These are phyloP conservation scores for Claviceps maximensis DNA, from an alignment of 2,329 filamentous ascomycete species.

Conservation along the genomic window DNA sequence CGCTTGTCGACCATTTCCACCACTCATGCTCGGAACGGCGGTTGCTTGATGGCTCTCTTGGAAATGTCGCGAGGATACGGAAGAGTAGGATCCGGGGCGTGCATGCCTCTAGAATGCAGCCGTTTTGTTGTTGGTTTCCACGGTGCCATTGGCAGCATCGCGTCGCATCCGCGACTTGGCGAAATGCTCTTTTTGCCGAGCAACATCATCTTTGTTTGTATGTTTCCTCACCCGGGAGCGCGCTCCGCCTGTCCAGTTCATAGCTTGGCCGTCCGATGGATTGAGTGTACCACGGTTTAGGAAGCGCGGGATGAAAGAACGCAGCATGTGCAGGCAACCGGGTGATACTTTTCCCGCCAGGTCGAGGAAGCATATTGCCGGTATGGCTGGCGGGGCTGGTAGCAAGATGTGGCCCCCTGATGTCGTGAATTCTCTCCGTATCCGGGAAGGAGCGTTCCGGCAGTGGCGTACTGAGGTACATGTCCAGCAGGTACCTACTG, in stretches of 20 bases:
- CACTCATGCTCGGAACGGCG: not conserved
- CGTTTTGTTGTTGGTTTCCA: not conserved
- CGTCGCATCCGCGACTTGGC: slow-evolving; percentile 19
- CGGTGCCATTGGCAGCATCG: not conserved
- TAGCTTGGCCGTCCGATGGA: slow-evolving; percentile 9
- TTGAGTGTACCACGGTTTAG: not conserved
- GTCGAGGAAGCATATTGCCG: not conserved
- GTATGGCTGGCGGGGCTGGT: not conserved
- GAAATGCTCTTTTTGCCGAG: slow-evolving; percentile 26
- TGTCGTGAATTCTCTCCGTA: not conserved
- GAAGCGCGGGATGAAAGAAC: not conserved
- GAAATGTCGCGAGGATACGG: not conserved
- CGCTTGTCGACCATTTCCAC: not conserved
- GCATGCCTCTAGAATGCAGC: not conserved
- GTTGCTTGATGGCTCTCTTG: no score
- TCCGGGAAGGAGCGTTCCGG: not conserved
- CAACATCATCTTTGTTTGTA: slow-evolving; percentile 19
- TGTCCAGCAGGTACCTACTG: not conserved
- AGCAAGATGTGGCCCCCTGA: not conserved
- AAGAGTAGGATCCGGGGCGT: not conserved
- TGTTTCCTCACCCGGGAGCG: slow-evolving; percentile 22
- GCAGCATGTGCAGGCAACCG: not conserved
- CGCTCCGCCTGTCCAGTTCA: slow-evolving; percentile 30
- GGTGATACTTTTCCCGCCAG: not conserved
- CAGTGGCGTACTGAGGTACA: no score